phyloP scores from a whole-genome alignment of 192 early-diverging fungal species.

The Dissophora ornata region DNA sequence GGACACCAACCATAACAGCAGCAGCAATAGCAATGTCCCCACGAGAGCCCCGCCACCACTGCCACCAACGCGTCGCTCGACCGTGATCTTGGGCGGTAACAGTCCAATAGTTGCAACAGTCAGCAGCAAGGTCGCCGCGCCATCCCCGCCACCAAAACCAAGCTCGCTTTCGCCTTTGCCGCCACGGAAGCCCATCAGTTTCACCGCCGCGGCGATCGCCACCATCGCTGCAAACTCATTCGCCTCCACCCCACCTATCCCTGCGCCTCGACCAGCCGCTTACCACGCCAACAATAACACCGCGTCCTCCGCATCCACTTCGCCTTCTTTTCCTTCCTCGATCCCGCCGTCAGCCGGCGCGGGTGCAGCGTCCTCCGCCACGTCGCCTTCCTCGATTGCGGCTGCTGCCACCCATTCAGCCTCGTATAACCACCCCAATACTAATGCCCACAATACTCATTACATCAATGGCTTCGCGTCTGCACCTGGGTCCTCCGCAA shows the following conservation, averaged over 20 bases:
- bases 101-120: neutral
- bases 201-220: conserved; percentile 39
- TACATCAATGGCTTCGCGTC: neutral
- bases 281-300: conserved; percentile 7
- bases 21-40: neutral
- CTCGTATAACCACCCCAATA: conserved; percentile 3
- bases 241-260: conserved; percentile 25
- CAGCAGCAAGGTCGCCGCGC: conserved; percentile 2
- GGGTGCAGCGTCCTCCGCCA: neutral
- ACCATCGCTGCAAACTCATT: conserved; percentile 26
- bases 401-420: no score
- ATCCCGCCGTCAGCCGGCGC: conserved; percentile 6
- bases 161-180: conserved; percentile 32
- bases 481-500: conserved; percentile 20
- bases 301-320: neutral
- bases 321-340: conserved; percentile 5
- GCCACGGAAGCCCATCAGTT: conserved; percentile 28
- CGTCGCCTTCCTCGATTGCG: conserved; percentile 2
- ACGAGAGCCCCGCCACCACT: conserved; percentile 34
- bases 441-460: neutral
- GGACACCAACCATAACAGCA: conserved; percentile 4
- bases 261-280: conserved; percentile 19
- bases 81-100: conserved; percentile 6
- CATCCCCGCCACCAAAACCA: conserved; percentile 49
- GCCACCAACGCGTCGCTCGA: conserved; percentile 44